Base-by-base conservation (phyloP, 2,329 filamentous ascomycete species). In the Paraphaeosphaeria minitans region DNA sequence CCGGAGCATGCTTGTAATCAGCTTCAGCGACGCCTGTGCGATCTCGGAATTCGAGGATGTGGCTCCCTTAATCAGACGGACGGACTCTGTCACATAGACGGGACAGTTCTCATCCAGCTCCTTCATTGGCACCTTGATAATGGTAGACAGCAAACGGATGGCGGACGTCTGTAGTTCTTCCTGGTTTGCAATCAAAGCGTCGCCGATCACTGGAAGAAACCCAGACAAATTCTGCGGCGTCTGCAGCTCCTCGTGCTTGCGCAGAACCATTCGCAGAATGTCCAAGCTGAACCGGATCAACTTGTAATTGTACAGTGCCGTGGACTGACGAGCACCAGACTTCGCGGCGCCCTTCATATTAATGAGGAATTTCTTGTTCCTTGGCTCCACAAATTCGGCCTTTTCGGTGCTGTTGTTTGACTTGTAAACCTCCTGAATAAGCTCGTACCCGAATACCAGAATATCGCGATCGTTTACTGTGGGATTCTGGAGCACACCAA, bases 141-240 rank as follows among this genome's bases (percentile, higher is more conserved):
- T 88, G 1, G 92, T 89, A 0, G 88, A 89, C 27, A 99, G 82
- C n/a, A 98, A 81, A 62, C 93, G 88, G 72, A 98, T 89, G 12
- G 92, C 88, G 1, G 94, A 89, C 35, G 96, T 87, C 79, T 96
- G 95, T 59, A 99, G 90, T 73, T 99, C 95, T 70, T 98, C 94
- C 71, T 97, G 92, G 1, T 87, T 88, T 65, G 88, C 88, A 8
- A 97, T 83, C 45, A 98, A 82, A 0, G 92, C 88, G 76, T 99
- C 95, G 55, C 94, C 93, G 35, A 98, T 84, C 58, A 97, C 88
- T 0, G 93, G 92, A 51, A 99, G 80, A 70, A 98, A 97, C 0
- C 93, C 94, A 45, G 87, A 81, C 47, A 99, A 80, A 66, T 97
- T 97, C 45, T 84, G 82, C 0, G 91, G 82, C 1, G 89, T 97